A percentile compares a stretch with the other conserved stretches of the same genome.
Evolutionary conservation across 805 yeast genomes (phyloP).

Genomic region (Zygosaccharomyces pseudorouxii): DNA sequence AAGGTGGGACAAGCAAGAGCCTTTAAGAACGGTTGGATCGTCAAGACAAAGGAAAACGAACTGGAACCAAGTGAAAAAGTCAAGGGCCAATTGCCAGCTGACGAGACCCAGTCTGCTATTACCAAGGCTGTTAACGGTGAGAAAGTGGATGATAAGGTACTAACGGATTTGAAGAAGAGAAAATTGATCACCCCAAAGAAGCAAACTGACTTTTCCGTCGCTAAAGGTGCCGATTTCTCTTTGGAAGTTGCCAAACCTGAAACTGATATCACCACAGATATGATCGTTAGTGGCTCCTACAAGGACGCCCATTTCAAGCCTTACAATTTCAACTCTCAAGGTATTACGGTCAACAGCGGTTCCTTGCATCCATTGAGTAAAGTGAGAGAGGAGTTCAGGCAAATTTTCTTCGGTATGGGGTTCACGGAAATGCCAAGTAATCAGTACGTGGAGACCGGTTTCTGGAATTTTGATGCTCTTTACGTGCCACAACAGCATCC

Average conservation of each 20-base stretch:
- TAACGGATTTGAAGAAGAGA: constrained; percentile 88
- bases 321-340: constrained; percentile 94
- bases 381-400: constrained; percentile 96
- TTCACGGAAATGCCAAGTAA: constrained; percentile 99
- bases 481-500: constrained; percentile 99
- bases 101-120: constrained; percentile 62
- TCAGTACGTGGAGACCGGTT: constrained; percentile 95
- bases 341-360: constrained; percentile 79
- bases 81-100: constrained; percentile 39
- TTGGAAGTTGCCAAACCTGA: constrained; percentile 74
- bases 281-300: constrained; percentile 83
- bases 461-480: constrained; percentile 97
- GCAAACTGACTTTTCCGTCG: constrained; percentile 66
- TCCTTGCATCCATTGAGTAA: constrained; percentile 95
- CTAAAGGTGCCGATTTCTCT: constrained; percentile 81
- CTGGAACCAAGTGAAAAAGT: constrained; percentile 55
- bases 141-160: constrained; percentile 52
- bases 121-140: constrained; percentile 41
- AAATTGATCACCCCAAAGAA: constrained; percentile 72
- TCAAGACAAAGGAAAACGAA: constrained; percentile 72
- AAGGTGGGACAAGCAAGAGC: constrained; percentile 96
- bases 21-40: constrained; percentile 94
- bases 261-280: constrained; percentile 92
- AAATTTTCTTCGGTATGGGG: constrained; percentile 96
- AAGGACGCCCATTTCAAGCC: constrained; percentile 82